Conservation (phyloP, 73 alveolate species). For the Uronychia setigera region DNA sequence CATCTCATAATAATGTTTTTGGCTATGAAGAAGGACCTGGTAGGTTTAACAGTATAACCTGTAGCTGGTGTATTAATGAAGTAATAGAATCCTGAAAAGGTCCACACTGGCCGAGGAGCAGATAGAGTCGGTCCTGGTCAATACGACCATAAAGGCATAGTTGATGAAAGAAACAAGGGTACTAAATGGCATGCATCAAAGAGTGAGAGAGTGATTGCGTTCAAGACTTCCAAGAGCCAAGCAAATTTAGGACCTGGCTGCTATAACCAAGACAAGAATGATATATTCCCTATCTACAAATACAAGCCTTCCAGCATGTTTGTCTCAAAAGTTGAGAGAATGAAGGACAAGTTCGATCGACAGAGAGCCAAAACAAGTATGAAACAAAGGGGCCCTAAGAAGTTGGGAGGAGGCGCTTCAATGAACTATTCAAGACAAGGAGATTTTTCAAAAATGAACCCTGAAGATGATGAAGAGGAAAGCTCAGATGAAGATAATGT, state of each 20-base stretch:
- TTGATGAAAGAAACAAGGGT: conserved; percentile 36
- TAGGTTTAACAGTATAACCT: neutral
- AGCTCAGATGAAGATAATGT: neutral
- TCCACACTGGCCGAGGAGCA: conserved; percentile 47
- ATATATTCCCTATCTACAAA: conserved; percentile 72
- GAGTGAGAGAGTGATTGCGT: conserved; percentile 21
- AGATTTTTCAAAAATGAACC: neutral
- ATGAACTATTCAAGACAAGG: neutral
- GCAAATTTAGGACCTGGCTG: conserved; percentile 75
- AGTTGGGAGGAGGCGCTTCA: neutral
- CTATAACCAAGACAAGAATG: conserved; percentile 64
- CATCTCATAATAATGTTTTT: conserved; percentile 73
- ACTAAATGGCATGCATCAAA: conserved; percentile 45
- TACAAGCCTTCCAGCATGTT: conserved; percentile 71
- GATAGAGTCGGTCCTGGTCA: conserved; percentile 84
- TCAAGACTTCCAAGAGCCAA: conserved; percentile 11
- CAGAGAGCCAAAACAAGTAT: neutral
- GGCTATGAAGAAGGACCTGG: conserved; percentile 70
- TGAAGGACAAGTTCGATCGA: conserved; percentile 9
- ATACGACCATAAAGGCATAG: conserved; percentile 40
- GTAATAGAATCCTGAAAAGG: conserved; percentile 62
- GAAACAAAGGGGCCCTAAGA: neutral
- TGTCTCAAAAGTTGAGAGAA: conserved; percentile 61
- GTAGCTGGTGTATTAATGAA: conserved; percentile 56
- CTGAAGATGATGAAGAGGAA: conserved; percentile 32